These are phyloP conservation scores for Coffea humblotiana DNA, from an alignment of 305 asterid genomes.

Conservation along the genomic window DNA sequence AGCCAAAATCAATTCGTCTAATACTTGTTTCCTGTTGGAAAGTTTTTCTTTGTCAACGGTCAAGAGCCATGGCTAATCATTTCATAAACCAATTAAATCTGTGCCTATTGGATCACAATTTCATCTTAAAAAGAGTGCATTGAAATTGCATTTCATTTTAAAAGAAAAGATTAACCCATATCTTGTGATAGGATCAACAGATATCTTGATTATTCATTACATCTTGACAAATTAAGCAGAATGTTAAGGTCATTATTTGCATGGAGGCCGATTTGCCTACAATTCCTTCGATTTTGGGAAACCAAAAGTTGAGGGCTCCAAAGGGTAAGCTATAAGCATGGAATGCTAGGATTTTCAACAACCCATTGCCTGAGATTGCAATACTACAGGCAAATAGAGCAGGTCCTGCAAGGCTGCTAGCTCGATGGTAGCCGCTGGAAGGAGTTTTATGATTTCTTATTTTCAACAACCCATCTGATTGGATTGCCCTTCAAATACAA, in stretches of 20 bases:
- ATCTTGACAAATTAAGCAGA: not conserved
- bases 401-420: no score
- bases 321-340: not conserved
- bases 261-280: not conserved
- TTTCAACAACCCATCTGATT: no score
- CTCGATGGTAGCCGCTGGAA: no score
- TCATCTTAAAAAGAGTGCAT: not conserved
- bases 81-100: not conserved
- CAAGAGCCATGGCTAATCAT: not conserved
- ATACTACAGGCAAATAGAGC: not conserved
- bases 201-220: not conserved
- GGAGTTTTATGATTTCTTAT: no score
- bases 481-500: no score
- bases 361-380: not conserved
- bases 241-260: not conserved
- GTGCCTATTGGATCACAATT: not conserved
- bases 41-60: not conserved
- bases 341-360: not conserved
- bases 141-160: not conserved
- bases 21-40: not conserved
- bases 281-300: no score
- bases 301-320: no score
- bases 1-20: not conserved
- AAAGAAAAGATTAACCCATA: not conserved
- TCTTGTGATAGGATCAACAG: not conserved